Base-by-base conservation (phyloP, 164 flowering plant genomes). In the Annona squamosa region DNA sequence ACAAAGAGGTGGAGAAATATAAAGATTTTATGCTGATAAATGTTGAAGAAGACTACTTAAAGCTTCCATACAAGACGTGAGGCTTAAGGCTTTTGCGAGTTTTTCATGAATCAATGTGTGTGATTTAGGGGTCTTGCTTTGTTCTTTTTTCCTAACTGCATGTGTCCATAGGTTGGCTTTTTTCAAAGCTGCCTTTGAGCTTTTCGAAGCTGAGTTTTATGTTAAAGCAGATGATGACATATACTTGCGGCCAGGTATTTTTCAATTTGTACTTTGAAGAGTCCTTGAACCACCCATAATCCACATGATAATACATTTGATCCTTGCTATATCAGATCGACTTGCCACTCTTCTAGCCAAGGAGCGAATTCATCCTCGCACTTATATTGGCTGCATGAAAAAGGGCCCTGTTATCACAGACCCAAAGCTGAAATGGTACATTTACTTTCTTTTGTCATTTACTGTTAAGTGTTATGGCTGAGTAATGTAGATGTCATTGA, bases 321-420 rank as follows among this genome's bases (percentile, higher is more conserved):
- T 74, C 52, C 10, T 72, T 77, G 46, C 2, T 48, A 62, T 75
- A 12, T 77, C 84, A 89, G 95, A 92, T 81, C 89, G 95, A 3
- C 91, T 89, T 77, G 82, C 92, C 42, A 77, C 87, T 17, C 88
- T 92, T 75, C 82, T 92, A 65, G 93, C 90, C 7, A 89, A 86
- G 78, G 97, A 92, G 76, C 78, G 97, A 18, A 13, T 80, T 10
- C 82, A 88, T 70, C 68, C 88, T 1, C 74, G 46, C 68, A 89
- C 92, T 57, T 90, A 90, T 77, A 85, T 90, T 71, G 97, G 97
- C 13, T 92, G 97, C 87, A 86, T 92, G 93, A 92, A 87, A 78
- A 90, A 89, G 74, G 93, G 90, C 46, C 93, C 93, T 42, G 93
- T 87, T 3, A 73, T 89, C 66, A 87, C 91, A 71, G 90, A 91